These are phyloP conservation scores for Claviceps paspali DNA, from an alignment of 2,329 filamentous ascomycete genomes.

Conservation along the genomic window DNA sequence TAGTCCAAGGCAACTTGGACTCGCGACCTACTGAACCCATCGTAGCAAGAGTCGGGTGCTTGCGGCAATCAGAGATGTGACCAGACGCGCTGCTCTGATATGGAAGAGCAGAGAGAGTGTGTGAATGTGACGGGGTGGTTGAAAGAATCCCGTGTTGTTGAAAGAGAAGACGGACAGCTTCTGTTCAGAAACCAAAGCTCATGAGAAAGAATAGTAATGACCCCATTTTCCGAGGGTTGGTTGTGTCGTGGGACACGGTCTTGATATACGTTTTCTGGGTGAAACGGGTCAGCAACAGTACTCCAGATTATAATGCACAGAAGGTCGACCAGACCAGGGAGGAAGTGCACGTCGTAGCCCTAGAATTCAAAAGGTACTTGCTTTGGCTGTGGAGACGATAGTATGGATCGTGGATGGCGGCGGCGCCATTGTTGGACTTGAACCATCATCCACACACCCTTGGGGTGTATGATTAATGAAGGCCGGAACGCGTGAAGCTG, in stretches of 20 bases:
- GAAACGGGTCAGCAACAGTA: not conserved
- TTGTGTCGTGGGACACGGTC: conserved; percentile 1
- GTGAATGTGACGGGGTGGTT: conserved; percentile 1
- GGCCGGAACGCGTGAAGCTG: not conserved
- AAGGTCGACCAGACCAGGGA: conserved; percentile 4
- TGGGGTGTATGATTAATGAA: conserved; percentile 3
- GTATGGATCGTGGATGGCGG: conserved; percentile 6
- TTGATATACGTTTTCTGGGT: conserved; percentile 6
- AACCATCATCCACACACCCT: conserved; percentile 3
- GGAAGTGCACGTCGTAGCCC: conserved; percentile 6
- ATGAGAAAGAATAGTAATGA: not conserved
- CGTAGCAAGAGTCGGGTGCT: conserved; percentile 1
- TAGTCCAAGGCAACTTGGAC: conserved; percentile 44
- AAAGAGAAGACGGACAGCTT: not conserved
- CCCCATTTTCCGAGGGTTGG: no score
- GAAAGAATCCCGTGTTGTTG: conserved; percentile 2
- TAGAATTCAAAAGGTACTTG: conserved; percentile 5
- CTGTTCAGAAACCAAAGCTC: not conserved
- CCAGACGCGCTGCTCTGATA: no score
- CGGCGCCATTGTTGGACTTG: conserved; percentile 4
- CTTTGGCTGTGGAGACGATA: conserved; percentile 8
- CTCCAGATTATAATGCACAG: conserved; percentile 5
- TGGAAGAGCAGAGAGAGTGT: not conserved
- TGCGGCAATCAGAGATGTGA: not conserved
- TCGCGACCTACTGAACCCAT: conserved; percentile 27